A percentile compares a stretch with the other conserved stretches of the same genome.
Conservation (phyloP, 208 protist genomes). For the Naegleria fowleri region DNA sequence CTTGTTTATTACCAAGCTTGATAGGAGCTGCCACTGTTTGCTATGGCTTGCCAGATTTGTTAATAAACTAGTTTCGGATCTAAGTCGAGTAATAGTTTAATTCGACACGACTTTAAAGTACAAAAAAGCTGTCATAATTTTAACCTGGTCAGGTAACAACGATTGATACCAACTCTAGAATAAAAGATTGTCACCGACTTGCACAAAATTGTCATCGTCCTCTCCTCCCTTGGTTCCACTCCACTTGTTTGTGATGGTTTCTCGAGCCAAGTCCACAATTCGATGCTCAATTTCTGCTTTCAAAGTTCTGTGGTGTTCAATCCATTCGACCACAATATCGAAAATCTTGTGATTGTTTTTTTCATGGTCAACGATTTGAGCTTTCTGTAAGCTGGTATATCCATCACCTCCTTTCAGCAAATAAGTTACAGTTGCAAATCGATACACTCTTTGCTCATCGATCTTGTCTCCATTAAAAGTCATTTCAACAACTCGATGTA, state of each 20-base stretch:
- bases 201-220: neutral
- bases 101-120: no score
- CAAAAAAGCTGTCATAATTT: no score
- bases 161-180: no score
- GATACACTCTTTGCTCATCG: neutral
- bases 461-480: neutral
- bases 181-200: no score
- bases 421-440: neutral
- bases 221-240: neutral
- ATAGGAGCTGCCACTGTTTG: conserved; percentile 57
- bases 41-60: conserved; percentile 55
- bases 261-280: neutral
- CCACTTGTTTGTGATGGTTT: neutral
- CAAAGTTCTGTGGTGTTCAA: neutral
- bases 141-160: no score
- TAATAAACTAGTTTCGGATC: conserved; percentile 5
- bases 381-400: neutral
- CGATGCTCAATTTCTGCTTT: neutral
- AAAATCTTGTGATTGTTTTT: neutral
- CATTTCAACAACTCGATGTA: neutral
- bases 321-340: neutral
- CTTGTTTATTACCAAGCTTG: conserved; percentile 50
- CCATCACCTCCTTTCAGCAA: conserved; percentile 9
- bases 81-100: no score
- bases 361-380: neutral